These are phyloP conservation scores for Endoconidiophora polonica DNA, from an alignment of 2,329 filamentous ascomycete genomes.

Conservation along the genomic window DNA sequence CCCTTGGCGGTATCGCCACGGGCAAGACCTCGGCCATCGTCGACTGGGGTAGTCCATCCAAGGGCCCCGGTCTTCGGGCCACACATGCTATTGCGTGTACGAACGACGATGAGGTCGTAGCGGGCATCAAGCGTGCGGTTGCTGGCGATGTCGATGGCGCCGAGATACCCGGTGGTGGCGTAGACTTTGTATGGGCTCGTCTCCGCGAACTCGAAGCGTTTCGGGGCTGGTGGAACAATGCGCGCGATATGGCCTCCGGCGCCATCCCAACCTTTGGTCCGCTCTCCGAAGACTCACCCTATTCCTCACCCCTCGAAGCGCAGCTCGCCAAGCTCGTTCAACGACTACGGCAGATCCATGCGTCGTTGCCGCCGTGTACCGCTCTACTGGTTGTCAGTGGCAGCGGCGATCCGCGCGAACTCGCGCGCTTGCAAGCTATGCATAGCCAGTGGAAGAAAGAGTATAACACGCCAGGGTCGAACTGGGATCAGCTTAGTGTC, in stretches of 20 bases:
- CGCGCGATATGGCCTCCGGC: conserved; percentile 23
- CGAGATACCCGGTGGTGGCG: conserved; percentile 41
- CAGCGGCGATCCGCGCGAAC: conserved; percentile 50
- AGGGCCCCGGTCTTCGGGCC: conserved; percentile 39
- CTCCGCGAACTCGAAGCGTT: conserved; percentile 48
- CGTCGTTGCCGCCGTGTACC: conserved; percentile 44
- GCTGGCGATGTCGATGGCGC: conserved; percentile 39
- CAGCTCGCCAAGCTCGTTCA: conserved; percentile 29
- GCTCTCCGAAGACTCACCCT: conserved; percentile 13
- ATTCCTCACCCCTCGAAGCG: conserved; percentile 24
- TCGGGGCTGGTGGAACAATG: conserved; percentile 52
- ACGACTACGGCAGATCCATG: conserved; percentile 39
- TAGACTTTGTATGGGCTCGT: conserved; percentile 51
- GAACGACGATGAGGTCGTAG: conserved; percentile 41
- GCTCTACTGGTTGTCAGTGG: conserved; percentile 49
- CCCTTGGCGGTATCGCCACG: conserved; percentile 36
- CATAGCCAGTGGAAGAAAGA: conserved; percentile 45
- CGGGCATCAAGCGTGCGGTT: conserved; percentile 39
- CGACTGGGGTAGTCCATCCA: conserved; percentile 71
- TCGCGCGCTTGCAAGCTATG: conserved; percentile 44
- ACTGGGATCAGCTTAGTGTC: conserved; percentile 50
- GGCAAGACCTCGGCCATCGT: conserved; percentile 58
- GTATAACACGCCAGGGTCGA: conserved; percentile 44
- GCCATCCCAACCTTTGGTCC: conserved; percentile 15
- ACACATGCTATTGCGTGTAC: conserved; percentile 39